Evolutionary conservation across 805 yeast species (phyloP).

Genomic region (Komagataella ulmi): DNA sequence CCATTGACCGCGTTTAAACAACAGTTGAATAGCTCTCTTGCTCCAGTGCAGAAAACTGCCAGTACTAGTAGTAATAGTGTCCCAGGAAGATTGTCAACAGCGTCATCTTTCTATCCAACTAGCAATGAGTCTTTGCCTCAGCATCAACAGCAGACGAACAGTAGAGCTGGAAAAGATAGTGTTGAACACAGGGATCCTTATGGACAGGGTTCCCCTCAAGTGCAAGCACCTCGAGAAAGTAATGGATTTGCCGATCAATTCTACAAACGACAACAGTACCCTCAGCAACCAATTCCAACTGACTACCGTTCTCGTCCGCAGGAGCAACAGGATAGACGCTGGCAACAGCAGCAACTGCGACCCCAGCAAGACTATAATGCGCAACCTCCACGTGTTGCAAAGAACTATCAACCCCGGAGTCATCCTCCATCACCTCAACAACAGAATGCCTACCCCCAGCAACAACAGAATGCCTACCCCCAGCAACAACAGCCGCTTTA

Average conservation of each 20-base stretch:
- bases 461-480: conserved; percentile 3
- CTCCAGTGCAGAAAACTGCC: background rate
- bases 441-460: conserved; percentile 4
- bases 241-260: conserved; percentile 1
- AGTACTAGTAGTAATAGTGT: background rate
- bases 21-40: conserved; percentile 14
- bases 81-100: background rate
- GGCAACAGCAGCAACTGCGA: background rate
- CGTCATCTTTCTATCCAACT: background rate
- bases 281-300: conserved; percentile 7
- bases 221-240: conserved; percentile 1
- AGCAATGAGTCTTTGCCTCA: conserved; percentile 1
- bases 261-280: conserved; percentile 9
- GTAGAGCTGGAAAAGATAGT: background rate
- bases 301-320: conserved; percentile 8
- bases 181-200: conserved; percentile 5
- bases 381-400: conserved; percentile 4
- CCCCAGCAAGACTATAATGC: background rate
- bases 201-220: conserved; percentile 8
- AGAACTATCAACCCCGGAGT: conserved; percentile 5
- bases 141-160: conserved; percentile 5
- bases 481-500: background rate
- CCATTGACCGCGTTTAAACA: conserved; percentile 22
- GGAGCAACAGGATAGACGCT: conserved; percentile 2
- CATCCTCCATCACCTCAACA: conserved; percentile 5